Evolutionary conservation across 139 green algal species (phyloP).

Genomic region (Auxenochlorella pyrenoidosa): DNA sequence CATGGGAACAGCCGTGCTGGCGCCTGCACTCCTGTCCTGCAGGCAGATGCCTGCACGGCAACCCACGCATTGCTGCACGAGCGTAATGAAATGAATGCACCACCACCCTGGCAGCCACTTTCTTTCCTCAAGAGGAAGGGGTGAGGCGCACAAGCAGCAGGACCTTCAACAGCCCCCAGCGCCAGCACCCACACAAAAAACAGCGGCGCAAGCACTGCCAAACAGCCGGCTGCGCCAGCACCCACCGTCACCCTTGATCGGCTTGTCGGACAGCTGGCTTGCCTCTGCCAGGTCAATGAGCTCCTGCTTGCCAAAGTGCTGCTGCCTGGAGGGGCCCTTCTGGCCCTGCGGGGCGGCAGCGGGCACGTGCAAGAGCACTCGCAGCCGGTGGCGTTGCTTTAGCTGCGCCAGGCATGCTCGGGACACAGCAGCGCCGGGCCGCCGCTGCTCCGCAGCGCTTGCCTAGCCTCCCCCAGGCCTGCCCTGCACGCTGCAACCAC

Average conservation of each 20-base stretch:
- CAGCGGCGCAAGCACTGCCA: neutral
- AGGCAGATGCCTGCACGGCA: no score
- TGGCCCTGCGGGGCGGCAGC: conserved; percentile 21
- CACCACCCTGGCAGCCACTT: no score
- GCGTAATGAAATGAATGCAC: no score
- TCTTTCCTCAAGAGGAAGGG: no score
- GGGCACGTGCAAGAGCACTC: neutral
- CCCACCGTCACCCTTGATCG: conserved; percentile 48
- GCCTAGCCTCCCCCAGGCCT: no score
- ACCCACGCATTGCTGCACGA: no score
- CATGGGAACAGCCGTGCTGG: no score
- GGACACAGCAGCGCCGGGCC: neutral
- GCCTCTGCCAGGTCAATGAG: conserved; percentile 66
- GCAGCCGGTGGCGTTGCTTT: neutral
- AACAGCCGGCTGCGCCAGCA: neutral
- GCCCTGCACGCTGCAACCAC: no score
- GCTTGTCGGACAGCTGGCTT: conserved; percentile 56
- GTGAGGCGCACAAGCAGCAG: no score
- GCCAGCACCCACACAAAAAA: neutral
- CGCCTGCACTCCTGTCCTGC: no score
- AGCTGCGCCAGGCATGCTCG: neutral
- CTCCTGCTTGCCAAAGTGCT: conserved; percentile 64
- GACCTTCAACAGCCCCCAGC: no score
- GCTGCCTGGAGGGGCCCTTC: conserved; percentile 21
- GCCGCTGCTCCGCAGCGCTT: neutral